phyloP scores from a whole-genome alignment of 805 yeast species.

The Spencermartinsiella europaea region DNA sequence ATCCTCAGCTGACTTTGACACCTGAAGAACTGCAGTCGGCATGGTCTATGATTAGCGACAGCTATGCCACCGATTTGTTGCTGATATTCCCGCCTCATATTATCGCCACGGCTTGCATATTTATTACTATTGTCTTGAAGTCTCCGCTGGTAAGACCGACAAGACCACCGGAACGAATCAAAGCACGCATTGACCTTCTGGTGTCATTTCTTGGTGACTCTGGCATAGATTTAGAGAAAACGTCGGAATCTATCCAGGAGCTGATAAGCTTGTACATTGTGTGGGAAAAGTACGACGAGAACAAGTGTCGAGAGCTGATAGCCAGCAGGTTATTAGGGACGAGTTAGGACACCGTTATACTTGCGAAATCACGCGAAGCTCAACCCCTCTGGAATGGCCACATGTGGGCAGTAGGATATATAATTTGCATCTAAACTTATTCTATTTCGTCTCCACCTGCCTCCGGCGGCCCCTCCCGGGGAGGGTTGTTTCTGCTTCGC shows the following conservation, averaged over 20 bases:
- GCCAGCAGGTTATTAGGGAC: constrained; percentile 9
- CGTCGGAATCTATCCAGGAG: constrained; percentile 81
- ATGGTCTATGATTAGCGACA: constrained; percentile 88
- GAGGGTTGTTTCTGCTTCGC: not conserved
- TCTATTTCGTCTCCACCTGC: no score
- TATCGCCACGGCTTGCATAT: constrained; percentile 75
- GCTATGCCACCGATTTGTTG: constrained; percentile 82
- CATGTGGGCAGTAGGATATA: no score
- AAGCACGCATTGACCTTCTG: constrained; percentile 48
- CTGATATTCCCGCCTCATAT: constrained; percentile 84
- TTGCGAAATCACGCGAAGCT: no score
- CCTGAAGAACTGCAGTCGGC: constrained; percentile 66
- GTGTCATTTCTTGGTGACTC: constrained; percentile 67
- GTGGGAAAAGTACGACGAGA: constrained; percentile 79
- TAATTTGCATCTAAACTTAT: no score
- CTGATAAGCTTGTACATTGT: constrained; percentile 71
- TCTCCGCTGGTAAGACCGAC: constrained; percentile 31
- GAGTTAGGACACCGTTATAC: no score
- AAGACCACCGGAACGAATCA: constrained; percentile 32
- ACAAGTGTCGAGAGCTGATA: constrained; percentile 12
- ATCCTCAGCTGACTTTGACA: constrained; percentile 37
- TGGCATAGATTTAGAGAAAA: constrained; percentile 70
- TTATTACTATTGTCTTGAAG: constrained; percentile 60
- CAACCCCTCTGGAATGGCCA: no score
- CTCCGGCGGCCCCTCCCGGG: not conserved